A percentile compares a stretch with the other conserved stretches of the same genome.
Conservation (phyloP, 345 rosid species). For the Rhodomyrtus tomentosa region DNA sequence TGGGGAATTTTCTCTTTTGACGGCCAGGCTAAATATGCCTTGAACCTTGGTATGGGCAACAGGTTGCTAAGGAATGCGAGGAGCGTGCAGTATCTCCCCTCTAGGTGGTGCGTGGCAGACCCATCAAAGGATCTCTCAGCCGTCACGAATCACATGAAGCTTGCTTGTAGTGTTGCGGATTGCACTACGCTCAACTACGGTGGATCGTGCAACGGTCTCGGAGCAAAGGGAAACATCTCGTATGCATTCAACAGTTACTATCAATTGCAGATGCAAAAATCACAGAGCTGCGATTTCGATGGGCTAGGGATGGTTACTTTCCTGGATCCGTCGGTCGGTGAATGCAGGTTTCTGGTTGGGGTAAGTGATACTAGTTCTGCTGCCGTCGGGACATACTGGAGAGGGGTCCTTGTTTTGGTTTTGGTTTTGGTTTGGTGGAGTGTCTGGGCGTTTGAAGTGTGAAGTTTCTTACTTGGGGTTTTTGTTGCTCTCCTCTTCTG, state of each 20-base stretch:
- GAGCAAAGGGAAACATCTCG: conserved; percentile 74
- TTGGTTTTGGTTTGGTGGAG: conserved; percentile 21
- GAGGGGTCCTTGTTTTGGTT: conserved; percentile 20
- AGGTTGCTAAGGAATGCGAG: conserved; percentile 53
- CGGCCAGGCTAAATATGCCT: conserved; percentile 87
- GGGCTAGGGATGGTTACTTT: conserved; percentile 88
- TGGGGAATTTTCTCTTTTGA: conserved; percentile 98
- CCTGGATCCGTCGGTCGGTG: conserved; percentile 80
- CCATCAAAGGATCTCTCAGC: conserved; percentile 51
- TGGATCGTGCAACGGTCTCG: conserved; percentile 80
- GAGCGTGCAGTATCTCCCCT: conserved; percentile 71
- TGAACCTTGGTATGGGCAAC: conserved; percentile 72
- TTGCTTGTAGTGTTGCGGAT: conserved; percentile 78
- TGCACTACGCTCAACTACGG: conserved; percentile 84
- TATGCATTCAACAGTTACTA: conserved; percentile 96
- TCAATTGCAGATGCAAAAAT: conserved; percentile 76
- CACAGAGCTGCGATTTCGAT: conserved; percentile 73
- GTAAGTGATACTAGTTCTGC: conserved; percentile 49
- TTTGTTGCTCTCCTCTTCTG: conserved; percentile 18
- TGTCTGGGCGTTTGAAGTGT: conserved; percentile 25
- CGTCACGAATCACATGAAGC: conserved; percentile 58
- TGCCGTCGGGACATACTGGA: conserved; percentile 5
- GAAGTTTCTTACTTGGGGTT: conserved; percentile 15
- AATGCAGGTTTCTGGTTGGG: conserved; percentile 85
- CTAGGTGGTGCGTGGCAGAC: conserved; percentile 93